Conservation (phyloP, 2,329 filamentous ascomycete species). For the Penicillium frequentans region DNA sequence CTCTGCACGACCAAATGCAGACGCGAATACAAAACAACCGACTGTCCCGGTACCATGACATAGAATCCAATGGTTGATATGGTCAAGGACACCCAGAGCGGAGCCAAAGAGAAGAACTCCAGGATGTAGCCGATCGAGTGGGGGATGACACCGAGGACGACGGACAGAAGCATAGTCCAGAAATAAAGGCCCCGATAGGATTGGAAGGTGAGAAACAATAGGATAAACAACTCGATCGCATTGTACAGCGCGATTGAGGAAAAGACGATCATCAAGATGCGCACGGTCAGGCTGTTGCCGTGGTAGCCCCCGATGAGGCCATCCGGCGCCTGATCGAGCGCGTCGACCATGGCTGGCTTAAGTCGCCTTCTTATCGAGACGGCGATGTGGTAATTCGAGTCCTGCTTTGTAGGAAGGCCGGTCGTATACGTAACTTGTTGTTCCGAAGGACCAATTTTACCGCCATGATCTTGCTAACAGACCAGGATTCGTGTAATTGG, state of each 20-base stretch:
- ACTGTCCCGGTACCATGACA: constrained; percentile 61
- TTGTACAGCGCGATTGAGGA: constrained; percentile 49
- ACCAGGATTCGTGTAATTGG: constrained; percentile 7
- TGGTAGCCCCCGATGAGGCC: constrained; percentile 31
- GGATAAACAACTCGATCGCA: constrained; percentile 44
- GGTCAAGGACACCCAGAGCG: constrained; percentile 36
- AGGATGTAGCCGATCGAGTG: constrained; percentile 43
- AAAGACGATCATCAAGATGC: constrained; percentile 34
- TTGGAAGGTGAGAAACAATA: constrained; percentile 39
- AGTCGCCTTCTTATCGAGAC: neutral
- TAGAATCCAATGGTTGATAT: constrained; percentile 56
- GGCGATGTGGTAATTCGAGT: neutral
- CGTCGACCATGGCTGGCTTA: neutral
- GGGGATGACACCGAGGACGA: constrained; percentile 36
- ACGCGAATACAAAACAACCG: constrained; percentile 63
- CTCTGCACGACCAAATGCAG: constrained; percentile 60
- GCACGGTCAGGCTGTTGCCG: constrained; percentile 21
- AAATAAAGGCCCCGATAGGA: constrained; percentile 42
- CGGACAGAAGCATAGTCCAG: constrained; percentile 40
- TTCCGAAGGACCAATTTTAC: constrained; percentile 2
- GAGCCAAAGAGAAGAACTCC: constrained; percentile 37
- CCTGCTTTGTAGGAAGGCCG: constrained; percentile 4
- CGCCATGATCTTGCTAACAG: constrained; percentile 16
- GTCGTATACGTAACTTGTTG: constrained; percentile 8
- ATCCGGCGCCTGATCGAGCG: constrained; percentile 25